Conservation (phyloP, 805 yeast genomes). For the Yarrowia sp. region DNA sequence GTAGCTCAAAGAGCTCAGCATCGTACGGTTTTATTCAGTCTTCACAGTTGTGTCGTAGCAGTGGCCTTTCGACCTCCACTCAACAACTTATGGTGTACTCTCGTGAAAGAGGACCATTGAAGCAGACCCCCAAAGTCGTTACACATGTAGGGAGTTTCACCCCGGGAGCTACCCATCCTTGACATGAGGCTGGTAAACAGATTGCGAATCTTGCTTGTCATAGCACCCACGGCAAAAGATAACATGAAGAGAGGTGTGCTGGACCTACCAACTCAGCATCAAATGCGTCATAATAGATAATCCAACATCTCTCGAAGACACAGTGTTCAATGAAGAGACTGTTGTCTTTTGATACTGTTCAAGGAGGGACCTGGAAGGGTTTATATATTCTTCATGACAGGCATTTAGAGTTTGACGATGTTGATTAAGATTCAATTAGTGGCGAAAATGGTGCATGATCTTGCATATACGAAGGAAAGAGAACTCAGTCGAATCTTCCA, state of each 20-base stretch:
- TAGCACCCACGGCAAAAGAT: neutral
- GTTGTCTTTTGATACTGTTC: neutral
- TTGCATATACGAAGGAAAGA: neutral
- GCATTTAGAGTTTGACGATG: neutral
- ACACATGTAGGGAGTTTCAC: constrained; percentile 2
- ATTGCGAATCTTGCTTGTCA: constrained; percentile 13
- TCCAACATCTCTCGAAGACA: constrained; percentile 5
- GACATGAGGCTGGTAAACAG: neutral
- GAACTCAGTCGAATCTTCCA: neutral
- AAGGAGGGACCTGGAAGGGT: neutral
- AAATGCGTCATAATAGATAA: neutral
- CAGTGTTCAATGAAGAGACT: neutral
- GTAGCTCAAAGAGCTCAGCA: too few species aligned
- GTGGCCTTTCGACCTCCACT: neutral
- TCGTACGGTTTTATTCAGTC: neutral
- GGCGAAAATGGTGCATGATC: neutral
- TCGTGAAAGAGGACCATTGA: neutral
- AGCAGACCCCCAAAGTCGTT: constrained; percentile 7
- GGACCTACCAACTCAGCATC: neutral
- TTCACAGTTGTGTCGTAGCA: neutral
- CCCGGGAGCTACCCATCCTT: neutral
- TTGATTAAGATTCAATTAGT: neutral
- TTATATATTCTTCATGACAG: neutral
- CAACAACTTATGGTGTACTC: neutral
- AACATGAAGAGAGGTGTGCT: constrained; percentile 14